Base-by-base conservation (phyloP, 2,329 filamentous ascomycete species). In the Pseudocercospora vitis region DNA sequence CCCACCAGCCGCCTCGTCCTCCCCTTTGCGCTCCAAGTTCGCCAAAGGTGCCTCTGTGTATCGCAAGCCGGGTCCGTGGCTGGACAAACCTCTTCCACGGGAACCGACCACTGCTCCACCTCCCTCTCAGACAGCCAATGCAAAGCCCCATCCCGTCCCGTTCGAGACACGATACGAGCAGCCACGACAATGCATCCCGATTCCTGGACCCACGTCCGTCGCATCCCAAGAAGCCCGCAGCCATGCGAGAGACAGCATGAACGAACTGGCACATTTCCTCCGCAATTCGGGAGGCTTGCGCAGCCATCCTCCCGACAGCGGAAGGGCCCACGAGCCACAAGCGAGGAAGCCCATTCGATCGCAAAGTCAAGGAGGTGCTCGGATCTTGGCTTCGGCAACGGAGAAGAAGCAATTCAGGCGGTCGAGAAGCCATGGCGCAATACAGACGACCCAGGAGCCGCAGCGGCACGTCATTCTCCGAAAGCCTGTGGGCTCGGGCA, bases 241-340 rank as follows among this genome's bases (percentile, higher is more conserved):
- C 59, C 60, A 24, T 49, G 59, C n/a, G 11, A 50, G 29, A 18
- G 46, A 46, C 9, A 50, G 47, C 32, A 65, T 59, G 12, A 35
- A 49, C 8, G 64, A 63, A n/a, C 56, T 67, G 18, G 60, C 57
- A 39, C 56, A 60, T 18, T 66, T 63, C 51, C 33, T 65, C 39
- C 48, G 57, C 45, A 50, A 59, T 28, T 59, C 58, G 18, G 61
- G 57, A 4, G 61, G 63, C 7, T 51, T 65, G 21, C 52, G 61
- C 24, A 66, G 63, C 47, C 56, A 65, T 31, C 63, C 65, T 9
- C 63, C 63, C 2, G 61, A 63, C 31, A 14, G n/a, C 5, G 14
- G 16, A 23, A 18, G 44, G 18, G 16, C 52, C 26, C 21, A 18
- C 8, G 16, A 42, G 29, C 24, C 28, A 2, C 29, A 29, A 24